Conservation (phyloP, 305 asterid genomes). For the Rubia peregrina region DNA sequence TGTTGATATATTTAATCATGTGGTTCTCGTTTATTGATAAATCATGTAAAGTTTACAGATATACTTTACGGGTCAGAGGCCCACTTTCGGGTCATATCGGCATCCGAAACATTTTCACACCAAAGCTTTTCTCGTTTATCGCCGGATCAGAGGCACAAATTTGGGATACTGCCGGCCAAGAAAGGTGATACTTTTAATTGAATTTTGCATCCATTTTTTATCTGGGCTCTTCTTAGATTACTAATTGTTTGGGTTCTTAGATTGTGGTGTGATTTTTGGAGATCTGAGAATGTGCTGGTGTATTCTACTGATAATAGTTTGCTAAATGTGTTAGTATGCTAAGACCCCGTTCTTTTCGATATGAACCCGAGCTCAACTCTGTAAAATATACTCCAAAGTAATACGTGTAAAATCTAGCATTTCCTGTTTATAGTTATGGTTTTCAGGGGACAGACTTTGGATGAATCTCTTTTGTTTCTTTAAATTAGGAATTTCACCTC, state of each 20-base stretch:
- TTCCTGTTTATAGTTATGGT: neutral
- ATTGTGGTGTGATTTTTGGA: neutral
- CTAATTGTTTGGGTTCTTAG: neutral
- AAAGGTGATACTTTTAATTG: slow-evolving; percentile 37
- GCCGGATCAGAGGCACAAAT: slow-evolving; percentile 52
- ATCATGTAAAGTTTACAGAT: no score
- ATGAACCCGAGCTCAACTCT: neutral
- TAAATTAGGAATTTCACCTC: slow-evolving; percentile 9
- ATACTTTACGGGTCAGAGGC: no score
- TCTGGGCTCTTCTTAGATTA: slow-evolving; percentile 20
- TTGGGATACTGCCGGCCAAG: slow-evolving; percentile 94
- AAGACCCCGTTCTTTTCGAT: neutral
- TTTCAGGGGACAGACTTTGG: neutral
- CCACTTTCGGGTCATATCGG: no score
- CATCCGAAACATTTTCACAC: no score
- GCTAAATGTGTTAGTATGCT: neutral
- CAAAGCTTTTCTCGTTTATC: no score
- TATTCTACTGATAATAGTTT: neutral
- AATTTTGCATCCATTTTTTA: slow-evolving; percentile 14
- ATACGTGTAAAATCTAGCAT: neutral
- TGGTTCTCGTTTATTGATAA: no score
- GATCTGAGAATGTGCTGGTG: neutral
- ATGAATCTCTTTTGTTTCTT: no score
- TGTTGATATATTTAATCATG: no score
- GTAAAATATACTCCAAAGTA: neutral